Percentiles rank a stretch among this genome's conserved stretches.
phyloP scores from a whole-genome alignment of 2,329 filamentous ascomycete genomes.

The Zarea fungicola region DNA sequence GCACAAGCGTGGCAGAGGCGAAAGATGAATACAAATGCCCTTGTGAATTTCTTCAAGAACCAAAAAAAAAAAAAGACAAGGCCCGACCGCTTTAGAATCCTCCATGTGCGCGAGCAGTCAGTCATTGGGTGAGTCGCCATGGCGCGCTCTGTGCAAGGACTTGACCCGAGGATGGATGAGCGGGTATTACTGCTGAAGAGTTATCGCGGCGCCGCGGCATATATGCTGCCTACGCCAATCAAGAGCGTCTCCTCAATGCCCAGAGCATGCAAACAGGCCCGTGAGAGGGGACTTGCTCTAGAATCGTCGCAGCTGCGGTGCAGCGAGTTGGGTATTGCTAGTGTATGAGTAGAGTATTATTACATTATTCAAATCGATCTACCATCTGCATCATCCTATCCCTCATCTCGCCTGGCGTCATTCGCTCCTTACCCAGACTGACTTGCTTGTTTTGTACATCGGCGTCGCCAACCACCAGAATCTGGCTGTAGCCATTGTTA shows the following conservation, averaged over 20 bases:
- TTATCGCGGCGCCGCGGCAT: conserved; percentile 3
- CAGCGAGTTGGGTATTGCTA: background rate
- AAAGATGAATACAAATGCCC: conserved; percentile 5
- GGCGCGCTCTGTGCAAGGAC: too few relatives aligned
- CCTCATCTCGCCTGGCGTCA: conserved; percentile 41
- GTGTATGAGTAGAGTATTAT: conserved; percentile 5
- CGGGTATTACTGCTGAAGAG: too few relatives aligned
- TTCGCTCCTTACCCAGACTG: conserved; percentile 33
- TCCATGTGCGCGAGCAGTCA: too few relatives aligned
- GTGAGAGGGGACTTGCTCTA: background rate
- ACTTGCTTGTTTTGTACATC: conserved; percentile 58
- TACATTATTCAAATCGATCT: conserved; percentile 41
- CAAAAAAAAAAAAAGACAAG: background rate
- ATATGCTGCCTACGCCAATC: background rate
- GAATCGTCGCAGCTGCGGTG: background rate
- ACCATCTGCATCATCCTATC: conserved; percentile 41
- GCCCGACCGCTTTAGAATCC: too few relatives aligned
- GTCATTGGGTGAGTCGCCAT: too few relatives aligned
- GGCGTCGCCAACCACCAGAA: conserved; percentile 65
- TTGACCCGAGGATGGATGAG: too few relatives aligned
- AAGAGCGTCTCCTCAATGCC: background rate
- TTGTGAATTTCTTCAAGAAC: background rate
- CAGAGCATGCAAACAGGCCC: background rate
- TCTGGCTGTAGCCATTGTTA: conserved; percentile 64
- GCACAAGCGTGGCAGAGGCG: conserved; percentile 10